Percentiles rank a stretch among this genome's conserved stretches.
phyloP scores from a whole-genome alignment of 176 grass and related monocot genomes.

The Cymbopogon citratus region DNA sequence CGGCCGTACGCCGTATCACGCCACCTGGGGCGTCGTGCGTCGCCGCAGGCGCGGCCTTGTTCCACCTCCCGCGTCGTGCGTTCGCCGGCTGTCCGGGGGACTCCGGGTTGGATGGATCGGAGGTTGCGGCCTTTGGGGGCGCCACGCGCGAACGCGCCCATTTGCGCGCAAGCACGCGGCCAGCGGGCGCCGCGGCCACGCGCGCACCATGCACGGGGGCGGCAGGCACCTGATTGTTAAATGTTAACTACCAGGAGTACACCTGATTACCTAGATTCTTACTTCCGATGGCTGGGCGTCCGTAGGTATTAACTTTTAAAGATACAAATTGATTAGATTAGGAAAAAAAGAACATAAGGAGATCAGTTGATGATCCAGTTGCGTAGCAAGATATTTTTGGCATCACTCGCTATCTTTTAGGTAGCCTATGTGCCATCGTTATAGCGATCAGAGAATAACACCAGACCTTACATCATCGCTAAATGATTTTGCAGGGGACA shows the following conservation, averaged over 20 bases:
- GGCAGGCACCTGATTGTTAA: background rate
- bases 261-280: background rate
- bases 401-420: background rate
- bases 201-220: background rate
- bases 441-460: background rate
- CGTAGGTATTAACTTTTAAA: too few relatives aligned
- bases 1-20: background rate
- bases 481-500: background rate
- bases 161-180: background rate
- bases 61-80: too few relatives aligned
- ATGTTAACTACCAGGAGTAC: background rate
- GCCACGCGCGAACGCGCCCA: background rate
- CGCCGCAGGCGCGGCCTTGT: too few relatives aligned
- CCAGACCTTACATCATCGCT: background rate
- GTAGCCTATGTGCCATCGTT: background rate
- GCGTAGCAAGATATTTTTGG: constrained; percentile 14
- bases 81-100: too few relatives aligned
- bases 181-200: background rate
- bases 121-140: too few relatives aligned
- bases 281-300: too few relatives aligned
- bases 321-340: background rate
- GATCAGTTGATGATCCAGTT: background rate
- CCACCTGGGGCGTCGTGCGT: background rate
- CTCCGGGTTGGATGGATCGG: too few relatives aligned
- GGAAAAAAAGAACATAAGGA: background rate